phyloP scores from a whole-genome alignment of 2,329 filamentous ascomycete genomes.

The Volutella citrinella region DNA sequence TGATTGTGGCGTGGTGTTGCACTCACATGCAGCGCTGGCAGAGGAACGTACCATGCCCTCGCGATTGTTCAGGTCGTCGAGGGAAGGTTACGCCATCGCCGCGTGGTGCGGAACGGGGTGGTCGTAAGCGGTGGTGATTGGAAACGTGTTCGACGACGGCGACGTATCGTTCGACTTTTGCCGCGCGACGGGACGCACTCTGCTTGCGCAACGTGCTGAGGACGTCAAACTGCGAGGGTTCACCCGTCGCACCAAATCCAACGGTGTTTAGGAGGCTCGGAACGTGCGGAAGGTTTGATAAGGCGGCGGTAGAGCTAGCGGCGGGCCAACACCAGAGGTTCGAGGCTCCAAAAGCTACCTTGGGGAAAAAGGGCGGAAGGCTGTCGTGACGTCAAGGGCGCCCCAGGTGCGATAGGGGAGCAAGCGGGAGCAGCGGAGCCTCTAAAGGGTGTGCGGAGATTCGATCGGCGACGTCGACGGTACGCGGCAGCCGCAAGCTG shows the following conservation, averaged over 20 bases:
- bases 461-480: too few relatives aligned
- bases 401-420: slow-evolving; percentile 2
- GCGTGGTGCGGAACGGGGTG: slow-evolving; percentile 11
- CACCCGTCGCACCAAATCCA: too few relatives aligned
- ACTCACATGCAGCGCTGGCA: slow-evolving; percentile 22
- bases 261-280: slow-evolving; percentile 3
- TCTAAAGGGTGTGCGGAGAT: slow-evolving; percentile 2
- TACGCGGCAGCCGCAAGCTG: too few relatives aligned
- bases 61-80: slow-evolving; percentile 15
- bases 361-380: slow-evolving; percentile 4
- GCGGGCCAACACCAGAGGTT: slow-evolving; percentile 7
- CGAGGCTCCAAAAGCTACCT: too few relatives aligned
- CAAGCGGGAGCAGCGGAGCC: slow-evolving; percentile 3
- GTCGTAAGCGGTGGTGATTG: slow-evolving; percentile 17
- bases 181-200: too few relatives aligned
- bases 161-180: too few relatives aligned
- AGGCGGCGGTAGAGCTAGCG: slow-evolving; percentile 17
- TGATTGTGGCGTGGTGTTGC: slow-evolving; percentile 18
- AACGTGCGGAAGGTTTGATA: slow-evolving; percentile 12
- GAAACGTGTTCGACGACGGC: too few relatives aligned
- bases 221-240: too few relatives aligned
- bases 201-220: too few relatives aligned
- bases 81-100: slow-evolving; percentile 25
- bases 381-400: slow-evolving; percentile 23
- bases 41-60: slow-evolving; percentile 27